phyloP scores from a whole-genome alignment of 1,139 yeast genomes.

The Suhomyces chickasaworum region DNA sequence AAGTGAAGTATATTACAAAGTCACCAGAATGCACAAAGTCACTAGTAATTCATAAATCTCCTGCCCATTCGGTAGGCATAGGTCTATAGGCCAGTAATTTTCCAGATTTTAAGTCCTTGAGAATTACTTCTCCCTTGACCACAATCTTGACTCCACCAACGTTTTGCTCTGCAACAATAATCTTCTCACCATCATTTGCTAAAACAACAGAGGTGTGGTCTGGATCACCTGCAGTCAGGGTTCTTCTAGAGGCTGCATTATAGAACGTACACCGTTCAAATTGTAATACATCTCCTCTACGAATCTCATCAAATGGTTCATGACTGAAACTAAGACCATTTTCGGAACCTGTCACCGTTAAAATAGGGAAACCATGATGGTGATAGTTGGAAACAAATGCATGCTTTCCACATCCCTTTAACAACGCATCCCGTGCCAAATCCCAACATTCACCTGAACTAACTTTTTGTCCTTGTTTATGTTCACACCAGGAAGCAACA shows the following conservation, averaged over 20 bases:
- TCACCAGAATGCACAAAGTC: neutral
- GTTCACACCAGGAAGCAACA: constrained; percentile 67
- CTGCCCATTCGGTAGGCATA: constrained; percentile 56
- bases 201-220: constrained; percentile 68
- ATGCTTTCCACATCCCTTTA: constrained; percentile 60
- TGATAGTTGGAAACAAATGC: constrained; percentile 60
- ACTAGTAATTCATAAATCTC: constrained; percentile 27
- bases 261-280: constrained; percentile 47
- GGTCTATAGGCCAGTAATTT: constrained; percentile 56
- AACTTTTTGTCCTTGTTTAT: constrained; percentile 53
- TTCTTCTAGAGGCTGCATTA: constrained; percentile 28
- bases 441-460: constrained; percentile 85
- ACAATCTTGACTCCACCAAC: constrained; percentile 55
- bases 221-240: constrained; percentile 55
- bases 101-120: constrained; percentile 51
- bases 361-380: constrained; percentile 61
- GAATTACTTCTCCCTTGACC: constrained; percentile 43
- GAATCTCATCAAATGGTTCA: constrained; percentile 37
- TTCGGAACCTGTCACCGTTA: constrained; percentile 34
- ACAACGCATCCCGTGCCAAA: constrained; percentile 64
- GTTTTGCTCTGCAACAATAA: constrained; percentile 63
- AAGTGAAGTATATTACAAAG: neutral
- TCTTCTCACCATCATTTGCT: constrained; percentile 30
- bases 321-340: constrained; percentile 23
- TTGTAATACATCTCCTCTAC: constrained; percentile 48